Evolutionary conservation across 805 yeast genomes (phyloP).

Genomic region (Cyberlindnera misumaiensis): DNA sequence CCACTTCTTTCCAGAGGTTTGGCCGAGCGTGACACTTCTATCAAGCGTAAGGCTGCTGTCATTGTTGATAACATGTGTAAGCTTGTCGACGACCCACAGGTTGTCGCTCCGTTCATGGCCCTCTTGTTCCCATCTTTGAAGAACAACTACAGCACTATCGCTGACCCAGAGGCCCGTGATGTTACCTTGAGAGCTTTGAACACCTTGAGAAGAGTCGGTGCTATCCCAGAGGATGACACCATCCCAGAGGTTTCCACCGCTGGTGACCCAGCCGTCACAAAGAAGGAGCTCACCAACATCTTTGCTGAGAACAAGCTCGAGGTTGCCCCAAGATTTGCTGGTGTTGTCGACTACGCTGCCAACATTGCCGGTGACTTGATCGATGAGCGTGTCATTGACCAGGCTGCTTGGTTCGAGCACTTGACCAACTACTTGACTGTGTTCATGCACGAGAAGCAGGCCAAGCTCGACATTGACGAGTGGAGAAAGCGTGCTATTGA

Average conservation of each 20-base stretch:
- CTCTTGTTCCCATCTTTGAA: conserved; percentile 94
- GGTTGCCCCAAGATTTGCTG: conserved; percentile 69
- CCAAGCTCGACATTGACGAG: conserved; percentile 85
- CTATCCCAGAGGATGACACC: conserved; percentile 79
- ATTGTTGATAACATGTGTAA: conserved; percentile 99
- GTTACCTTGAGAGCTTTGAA: conserved; percentile 94
- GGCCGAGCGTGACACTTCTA: conserved; percentile 98
- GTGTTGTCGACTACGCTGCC: conserved; percentile 78
- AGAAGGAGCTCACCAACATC: conserved; percentile 70
- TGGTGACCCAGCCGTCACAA: conserved; percentile 90
- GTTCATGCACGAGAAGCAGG: conserved; percentile 88
- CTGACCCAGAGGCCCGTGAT: conserved; percentile 99
- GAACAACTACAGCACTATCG: conserved; percentile 90
- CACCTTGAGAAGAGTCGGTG: conserved; percentile 99
- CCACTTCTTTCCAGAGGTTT: conserved; percentile 99
- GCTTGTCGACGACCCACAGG: conserved; percentile 99
- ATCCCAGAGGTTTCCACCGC: conserved; percentile 98
- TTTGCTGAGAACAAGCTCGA: conserved; percentile 54
- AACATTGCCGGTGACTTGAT: conserved; percentile 98
- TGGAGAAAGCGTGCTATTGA: conserved; percentile 95
- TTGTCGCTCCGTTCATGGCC: conserved; percentile 98
- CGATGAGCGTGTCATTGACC: conserved; percentile 95
- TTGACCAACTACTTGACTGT: conserved; percentile 92
- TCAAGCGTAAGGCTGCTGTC: conserved; percentile 99
- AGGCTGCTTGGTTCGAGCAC: conserved; percentile 83